These are phyloP conservation scores for Corynespora cassiicola DNA, from an alignment of 2,329 filamentous ascomycete species.

Conservation along the genomic window DNA sequence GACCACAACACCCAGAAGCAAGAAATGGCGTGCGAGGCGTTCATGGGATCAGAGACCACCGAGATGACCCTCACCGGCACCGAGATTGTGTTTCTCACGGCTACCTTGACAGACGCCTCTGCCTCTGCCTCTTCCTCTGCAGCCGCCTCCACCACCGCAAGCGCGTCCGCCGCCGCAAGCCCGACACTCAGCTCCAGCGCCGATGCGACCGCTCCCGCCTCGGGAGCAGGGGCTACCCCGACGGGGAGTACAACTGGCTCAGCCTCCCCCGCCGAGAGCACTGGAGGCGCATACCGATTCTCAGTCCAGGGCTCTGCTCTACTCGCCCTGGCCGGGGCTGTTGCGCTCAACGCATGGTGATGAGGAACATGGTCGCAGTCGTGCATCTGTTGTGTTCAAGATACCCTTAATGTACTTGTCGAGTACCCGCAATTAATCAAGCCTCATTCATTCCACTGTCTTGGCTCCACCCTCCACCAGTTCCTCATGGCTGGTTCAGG, in stretches of 20 bases:
- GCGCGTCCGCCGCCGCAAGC: slow-evolving; percentile 7
- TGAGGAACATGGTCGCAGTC: no score
- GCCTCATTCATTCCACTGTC: no score
- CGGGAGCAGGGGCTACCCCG: slow-evolving; percentile 7
- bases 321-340: slow-evolving; percentile 28
- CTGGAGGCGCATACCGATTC: slow-evolving; percentile 27
- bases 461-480: no score
- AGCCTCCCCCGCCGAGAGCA: slow-evolving; percentile 18
- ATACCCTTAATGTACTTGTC: no score
- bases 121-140: slow-evolving; percentile 13
- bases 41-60: slow-evolving; percentile 12
- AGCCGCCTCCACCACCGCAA: slow-evolving; percentile 8
- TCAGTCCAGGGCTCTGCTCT: slow-evolving; percentile 24
- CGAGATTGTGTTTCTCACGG: slow-evolving; percentile 27
- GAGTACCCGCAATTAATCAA: no score
- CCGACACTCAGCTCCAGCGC: slow-evolving; percentile 9
- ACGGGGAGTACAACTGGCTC: slow-evolving; percentile 11
- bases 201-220: slow-evolving; percentile 11
- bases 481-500: no score
- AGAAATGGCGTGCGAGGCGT: slow-evolving; percentile 33
- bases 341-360: slow-evolving; percentile 26
- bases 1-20: slow-evolving; percentile 25
- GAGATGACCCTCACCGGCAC: slow-evolving; percentile 21
- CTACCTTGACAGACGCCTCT: slow-evolving; percentile 25
- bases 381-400: no score